phyloP scores from a whole-genome alignment of 257 asterid genomes.

The Capsicum rhomboideum region DNA sequence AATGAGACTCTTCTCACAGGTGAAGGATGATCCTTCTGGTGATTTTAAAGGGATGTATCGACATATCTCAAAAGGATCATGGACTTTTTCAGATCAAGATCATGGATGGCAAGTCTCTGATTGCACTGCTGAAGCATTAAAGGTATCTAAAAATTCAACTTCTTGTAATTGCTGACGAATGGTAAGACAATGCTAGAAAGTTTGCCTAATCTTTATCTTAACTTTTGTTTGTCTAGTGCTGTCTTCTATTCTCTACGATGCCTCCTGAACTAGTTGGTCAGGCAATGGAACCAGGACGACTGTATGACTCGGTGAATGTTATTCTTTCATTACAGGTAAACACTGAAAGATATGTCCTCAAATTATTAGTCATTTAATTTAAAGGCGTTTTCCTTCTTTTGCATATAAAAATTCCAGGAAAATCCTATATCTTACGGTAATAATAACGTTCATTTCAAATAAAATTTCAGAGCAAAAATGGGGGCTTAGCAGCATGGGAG shows the following conservation, averaged over 20 bases:
- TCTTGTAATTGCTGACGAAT: neutral
- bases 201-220: neutral
- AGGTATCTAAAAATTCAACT: constrained; percentile 26
- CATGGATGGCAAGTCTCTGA: constrained; percentile 99
- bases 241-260: constrained; percentile 77
- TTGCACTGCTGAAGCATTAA: constrained; percentile 89
- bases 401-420: neutral
- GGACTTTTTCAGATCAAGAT: constrained; percentile 97
- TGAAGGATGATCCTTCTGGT: constrained; percentile 71
- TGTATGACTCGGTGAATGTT: constrained; percentile 73
- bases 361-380: neutral
- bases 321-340: constrained; percentile 64
- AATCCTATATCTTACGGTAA: neutral
- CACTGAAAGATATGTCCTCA: neutral
- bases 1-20: constrained; percentile 21
- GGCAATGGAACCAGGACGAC: constrained; percentile 49
- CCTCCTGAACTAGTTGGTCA: constrained; percentile 70
- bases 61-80: constrained; percentile 81
- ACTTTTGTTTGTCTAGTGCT: constrained; percentile 34
- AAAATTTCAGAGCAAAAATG: constrained; percentile 68
- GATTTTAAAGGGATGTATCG: constrained; percentile 73
- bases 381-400: neutral
- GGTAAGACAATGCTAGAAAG: neutral
- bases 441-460: neutral
- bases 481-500: constrained; percentile 93